These are phyloP conservation scores for Sugiyamaella qingdaonensis DNA, from an alignment of 805 yeast genomes.

Conservation along the genomic window DNA sequence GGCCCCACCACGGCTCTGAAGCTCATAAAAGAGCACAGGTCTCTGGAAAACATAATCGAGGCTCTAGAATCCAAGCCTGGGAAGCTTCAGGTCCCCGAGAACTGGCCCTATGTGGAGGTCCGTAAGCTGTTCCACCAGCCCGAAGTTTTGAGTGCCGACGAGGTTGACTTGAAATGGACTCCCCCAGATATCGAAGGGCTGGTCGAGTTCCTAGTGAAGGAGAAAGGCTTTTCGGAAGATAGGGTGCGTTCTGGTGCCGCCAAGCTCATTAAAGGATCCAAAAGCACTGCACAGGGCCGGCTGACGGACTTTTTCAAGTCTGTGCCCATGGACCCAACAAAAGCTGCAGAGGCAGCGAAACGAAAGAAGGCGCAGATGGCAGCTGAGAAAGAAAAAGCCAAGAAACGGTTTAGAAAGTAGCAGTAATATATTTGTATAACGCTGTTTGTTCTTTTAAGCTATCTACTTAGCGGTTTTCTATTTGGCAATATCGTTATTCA, in stretches of 20 bases:
- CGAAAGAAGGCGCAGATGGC: conserved; percentile 18
- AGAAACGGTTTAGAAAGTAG: conserved; percentile 10
- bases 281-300: conserved; percentile 85
- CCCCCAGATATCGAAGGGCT: conserved; percentile 86
- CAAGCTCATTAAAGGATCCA: conserved; percentile 76
- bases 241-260: conserved; percentile 84
- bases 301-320: conserved; percentile 88
- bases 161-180: conserved; percentile 73
- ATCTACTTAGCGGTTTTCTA: too few species aligned
- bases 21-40: conserved; percentile 77
- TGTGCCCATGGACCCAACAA: conserved; percentile 46
- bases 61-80: conserved; percentile 46
- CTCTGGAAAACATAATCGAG: conserved; percentile 73
- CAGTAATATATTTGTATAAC: too few species aligned
- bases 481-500: too few species aligned
- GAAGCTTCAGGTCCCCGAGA: conserved; percentile 86
- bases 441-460: too few species aligned
- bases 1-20: conserved; percentile 95
- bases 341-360: conserved; percentile 16
- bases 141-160: conserved; percentile 62
- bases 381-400: conserved; percentile 11
- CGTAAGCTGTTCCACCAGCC: conserved; percentile 79
- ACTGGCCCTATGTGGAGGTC: conserved; percentile 91
- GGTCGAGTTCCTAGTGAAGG: conserved; percentile 73
- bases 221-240: conserved; percentile 91